Percentiles rank a stretch among this genome's conserved stretches.
Evolutionary conservation across 129 eudicot species (phyloP).

Genomic region (Helianthus annuus): DNA sequence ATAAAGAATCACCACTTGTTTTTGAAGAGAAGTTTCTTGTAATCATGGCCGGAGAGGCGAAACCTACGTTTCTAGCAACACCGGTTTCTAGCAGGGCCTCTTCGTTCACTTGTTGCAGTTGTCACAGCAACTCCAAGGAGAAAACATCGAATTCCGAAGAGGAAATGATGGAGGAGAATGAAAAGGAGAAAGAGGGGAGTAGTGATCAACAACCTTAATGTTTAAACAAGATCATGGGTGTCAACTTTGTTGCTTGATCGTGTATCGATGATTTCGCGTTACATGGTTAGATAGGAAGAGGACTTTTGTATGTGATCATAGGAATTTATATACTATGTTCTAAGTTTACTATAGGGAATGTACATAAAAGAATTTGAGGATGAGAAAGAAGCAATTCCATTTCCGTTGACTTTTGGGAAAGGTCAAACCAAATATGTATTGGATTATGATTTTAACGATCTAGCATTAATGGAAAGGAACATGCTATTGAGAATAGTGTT

Average conservation of each 20-base stretch:
- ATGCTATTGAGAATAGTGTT: neutral
- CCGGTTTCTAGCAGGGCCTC: slow-evolving; percentile 47
- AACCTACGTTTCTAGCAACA: slow-evolving; percentile 62
- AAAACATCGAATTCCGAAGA: slow-evolving; percentile 20
- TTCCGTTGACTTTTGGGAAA: neutral
- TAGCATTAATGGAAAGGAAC: too few species aligned
- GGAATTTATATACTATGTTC: neutral
- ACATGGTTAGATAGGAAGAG: neutral
- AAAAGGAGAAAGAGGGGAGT: slow-evolving; percentile 19
- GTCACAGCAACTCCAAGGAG: slow-evolving; percentile 15
- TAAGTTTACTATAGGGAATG: neutral
- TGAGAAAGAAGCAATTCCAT: neutral
- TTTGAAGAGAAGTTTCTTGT: slow-evolving; percentile 56
- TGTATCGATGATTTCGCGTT: slow-evolving; percentile 13
- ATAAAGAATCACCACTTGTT: slow-evolving; percentile 23
- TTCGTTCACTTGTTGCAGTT: slow-evolving; percentile 47
- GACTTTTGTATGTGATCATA: slow-evolving; percentile 23
- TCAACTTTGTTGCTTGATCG: neutral
- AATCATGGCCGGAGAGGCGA: slow-evolving; percentile 68
- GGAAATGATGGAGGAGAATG: slow-evolving; percentile 18
- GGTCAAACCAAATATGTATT: neutral
- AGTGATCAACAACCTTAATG: slow-evolving; percentile 20
- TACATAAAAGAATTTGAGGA: slow-evolving; percentile 16
- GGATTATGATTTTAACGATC: neutral
- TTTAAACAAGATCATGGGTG: neutral